Percentiles rank a stretch among this genome's conserved stretches.
Evolutionary conservation across 805 yeast species (phyloP).

Genomic region (Wickerhamiella allomyrinae): DNA sequence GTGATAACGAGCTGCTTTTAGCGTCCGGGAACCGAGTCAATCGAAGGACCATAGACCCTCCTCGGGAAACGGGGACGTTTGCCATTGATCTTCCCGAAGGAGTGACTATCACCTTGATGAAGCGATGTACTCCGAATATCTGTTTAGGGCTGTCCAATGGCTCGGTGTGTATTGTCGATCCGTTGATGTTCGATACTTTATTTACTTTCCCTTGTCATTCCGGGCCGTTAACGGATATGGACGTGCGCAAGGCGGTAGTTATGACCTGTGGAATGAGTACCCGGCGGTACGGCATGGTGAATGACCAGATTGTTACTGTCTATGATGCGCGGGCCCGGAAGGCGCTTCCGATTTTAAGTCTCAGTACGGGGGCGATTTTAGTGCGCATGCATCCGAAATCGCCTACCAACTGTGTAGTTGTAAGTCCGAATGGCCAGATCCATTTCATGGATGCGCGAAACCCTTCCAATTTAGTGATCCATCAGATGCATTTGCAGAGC

Average conservation of each 20-base stretch:
- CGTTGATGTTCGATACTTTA: slow-evolving; percentile 22
- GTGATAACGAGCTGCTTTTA: slow-evolving; percentile 25
- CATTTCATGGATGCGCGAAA: slow-evolving; percentile 75
- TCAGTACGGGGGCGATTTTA: slow-evolving; percentile 78
- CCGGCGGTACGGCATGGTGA: slow-evolving; percentile 40
- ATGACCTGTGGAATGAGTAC: slow-evolving; percentile 66
- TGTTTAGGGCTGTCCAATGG: slow-evolving; percentile 26
- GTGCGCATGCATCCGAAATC: slow-evolving; percentile 77
- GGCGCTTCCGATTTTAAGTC: slow-evolving; percentile 65
- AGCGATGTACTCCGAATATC: slow-evolving; percentile 21
- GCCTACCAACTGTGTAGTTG: slow-evolving; percentile 60
- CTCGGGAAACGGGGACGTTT: slow-evolving; percentile 23
- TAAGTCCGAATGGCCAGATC: slow-evolving; percentile 65
- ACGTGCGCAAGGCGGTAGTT: slow-evolving; percentile 24
- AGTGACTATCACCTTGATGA: slow-evolving; percentile 20
- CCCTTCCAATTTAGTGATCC: slow-evolving; percentile 50
- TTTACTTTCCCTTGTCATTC: slow-evolving; percentile 24
- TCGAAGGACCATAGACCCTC: slow-evolving; percentile 23
- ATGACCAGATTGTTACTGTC: slow-evolving; percentile 73
- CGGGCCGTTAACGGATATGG: slow-evolving; percentile 28
- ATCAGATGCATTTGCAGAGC: slow-evolving; percentile 46
- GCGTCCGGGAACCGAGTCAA: slow-evolving; percentile 22
- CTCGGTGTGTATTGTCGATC: slow-evolving; percentile 25
- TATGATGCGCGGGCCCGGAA: slow-evolving; percentile 64
- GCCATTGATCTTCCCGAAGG: slow-evolving; percentile 15